Percentiles rank a stretch among this genome's conserved stretches.
phyloP scores from a whole-genome alignment of 495 filamentous ascomycete species.

The Cercophora scortea region DNA sequence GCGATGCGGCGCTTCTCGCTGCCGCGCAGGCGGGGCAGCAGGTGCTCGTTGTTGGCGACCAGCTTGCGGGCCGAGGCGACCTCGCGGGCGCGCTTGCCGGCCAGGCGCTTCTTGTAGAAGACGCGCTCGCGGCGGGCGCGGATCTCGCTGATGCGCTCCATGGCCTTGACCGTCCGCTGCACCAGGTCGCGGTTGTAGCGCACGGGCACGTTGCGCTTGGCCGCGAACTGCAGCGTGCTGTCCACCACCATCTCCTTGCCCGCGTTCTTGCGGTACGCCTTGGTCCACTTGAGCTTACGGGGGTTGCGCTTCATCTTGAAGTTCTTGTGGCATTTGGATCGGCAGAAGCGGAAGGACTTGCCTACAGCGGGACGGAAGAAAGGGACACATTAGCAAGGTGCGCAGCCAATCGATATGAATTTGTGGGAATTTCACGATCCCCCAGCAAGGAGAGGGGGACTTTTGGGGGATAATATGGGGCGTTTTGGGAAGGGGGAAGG shows the following conservation, averaged over 20 bases:
- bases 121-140: constrained; percentile 70
- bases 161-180: constrained; percentile 77
- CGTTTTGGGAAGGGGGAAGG: background rate
- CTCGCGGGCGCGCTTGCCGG: constrained; percentile 76
- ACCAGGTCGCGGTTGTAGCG: constrained; percentile 92
- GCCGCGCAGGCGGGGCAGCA: constrained; percentile 59
- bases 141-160: constrained; percentile 87
- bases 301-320: constrained; percentile 97
- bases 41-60: constrained; percentile 84
- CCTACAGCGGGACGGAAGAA: constrained; percentile 25
- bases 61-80: constrained; percentile 73
- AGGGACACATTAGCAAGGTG: background rate
- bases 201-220: constrained; percentile 86
- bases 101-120: constrained; percentile 90
- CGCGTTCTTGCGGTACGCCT: constrained; percentile 66
- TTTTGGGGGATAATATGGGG: no score
- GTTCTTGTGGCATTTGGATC: constrained; percentile 91
- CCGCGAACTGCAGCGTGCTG: constrained; percentile 82
- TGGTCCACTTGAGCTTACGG: constrained; percentile 80
- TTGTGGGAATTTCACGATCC: background rate
- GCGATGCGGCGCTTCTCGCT: constrained; percentile 43
- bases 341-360: constrained; percentile 65
- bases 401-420: background rate
- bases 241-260: constrained; percentile 95
- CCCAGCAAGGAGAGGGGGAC: no score